Evolutionary conservation across 2,329 filamentous ascomycete genomes (phyloP), one percentile per base, ranked within the genome.

Genomic region (Pestalotiopsis sp.): DNA sequence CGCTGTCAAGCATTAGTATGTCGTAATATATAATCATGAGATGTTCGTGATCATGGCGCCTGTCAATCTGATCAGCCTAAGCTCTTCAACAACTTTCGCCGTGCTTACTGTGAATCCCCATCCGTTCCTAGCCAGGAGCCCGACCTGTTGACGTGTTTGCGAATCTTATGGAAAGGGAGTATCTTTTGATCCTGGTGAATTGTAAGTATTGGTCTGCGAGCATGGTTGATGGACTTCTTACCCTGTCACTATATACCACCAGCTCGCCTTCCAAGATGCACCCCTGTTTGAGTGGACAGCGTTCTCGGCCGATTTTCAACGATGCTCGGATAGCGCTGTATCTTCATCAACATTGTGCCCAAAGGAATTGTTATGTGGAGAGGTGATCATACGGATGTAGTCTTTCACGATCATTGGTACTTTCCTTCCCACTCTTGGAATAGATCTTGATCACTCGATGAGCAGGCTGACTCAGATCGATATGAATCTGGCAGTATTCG

Each of bases 341-440:
- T 72, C 67, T 9, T 20, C 17, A 7, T 58, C 31, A 66, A 23
- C 25, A 13, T 31, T 3, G n/a, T n/a, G 20, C 17, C 9, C 20
- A 25, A 12, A 36, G 7, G 56, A 3, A 49, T n/a, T 39, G 7
- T 31, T 13, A 20, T 14, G 4, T 11, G 49, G 31, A 20, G 12
- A 12, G 57, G 27, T 9, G 11, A 23, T 74, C 82, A 73, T 76
- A 87, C 86, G 76, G 76, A 71, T 92, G 90, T 25, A 97, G 78
- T 1, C 82, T 83, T 12, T 78, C 73, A 41, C 92, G 87, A 77
- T 97, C 94, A 65, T 82, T 76, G 0, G 94, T 97, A 59, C 94
- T 95, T 72, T 97, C 93, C 77, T 96, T 97, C 68, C 94, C 93
- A 74, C 93, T 96, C 77, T 97, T 98, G 11, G 94, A 97, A 77